Conservation (phyloP, 2,329 filamentous ascomycete species). For the Botrytis fabae region DNA sequence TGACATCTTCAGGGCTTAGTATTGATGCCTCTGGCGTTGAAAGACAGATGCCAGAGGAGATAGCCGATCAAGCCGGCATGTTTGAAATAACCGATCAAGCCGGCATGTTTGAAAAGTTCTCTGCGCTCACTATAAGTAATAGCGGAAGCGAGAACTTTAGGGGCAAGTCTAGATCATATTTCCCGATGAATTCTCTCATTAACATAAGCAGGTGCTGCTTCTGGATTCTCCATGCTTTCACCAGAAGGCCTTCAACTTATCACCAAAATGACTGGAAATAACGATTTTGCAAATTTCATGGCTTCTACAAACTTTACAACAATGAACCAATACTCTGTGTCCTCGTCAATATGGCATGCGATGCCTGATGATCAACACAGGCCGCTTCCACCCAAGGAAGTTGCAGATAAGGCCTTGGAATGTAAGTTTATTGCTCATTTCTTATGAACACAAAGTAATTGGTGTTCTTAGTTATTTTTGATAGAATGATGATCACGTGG, state of each 20-base stretch:
- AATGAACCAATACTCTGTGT: background rate
- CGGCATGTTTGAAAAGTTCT: conserved; percentile 30
- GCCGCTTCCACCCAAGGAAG: conserved; percentile 30
- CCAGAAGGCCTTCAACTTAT: conserved; percentile 34
- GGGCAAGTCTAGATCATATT: conserved; percentile 25
- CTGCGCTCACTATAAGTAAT: conserved; percentile 30
- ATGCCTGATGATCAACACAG: conserved; percentile 27
- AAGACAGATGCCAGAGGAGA: conserved; percentile 27
- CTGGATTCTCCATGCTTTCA: conserved; percentile 36
- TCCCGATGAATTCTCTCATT: conserved; percentile 3
- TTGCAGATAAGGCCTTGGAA: conserved; percentile 30
- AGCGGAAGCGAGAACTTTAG: conserved; percentile 30
- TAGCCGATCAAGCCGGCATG: conserved; percentile 28
- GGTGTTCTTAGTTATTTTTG: conserved; percentile 13
- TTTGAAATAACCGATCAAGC: conserved; percentile 29
- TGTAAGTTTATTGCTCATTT: conserved; percentile 26
- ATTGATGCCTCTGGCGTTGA: conserved; percentile 16
- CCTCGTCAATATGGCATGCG: conserved; percentile 28
- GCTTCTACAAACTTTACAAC: background rate
- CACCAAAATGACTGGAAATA: conserved; percentile 9
- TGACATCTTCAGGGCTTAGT: conserved; percentile 28
- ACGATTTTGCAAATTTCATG: background rate
- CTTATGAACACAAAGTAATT: background rate
- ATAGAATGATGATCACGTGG: conserved; percentile 3
- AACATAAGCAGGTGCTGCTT: conserved; percentile 30